Base-by-base conservation (phyloP, 805 yeast species). In the Isabelozyma rhagii region DNA sequence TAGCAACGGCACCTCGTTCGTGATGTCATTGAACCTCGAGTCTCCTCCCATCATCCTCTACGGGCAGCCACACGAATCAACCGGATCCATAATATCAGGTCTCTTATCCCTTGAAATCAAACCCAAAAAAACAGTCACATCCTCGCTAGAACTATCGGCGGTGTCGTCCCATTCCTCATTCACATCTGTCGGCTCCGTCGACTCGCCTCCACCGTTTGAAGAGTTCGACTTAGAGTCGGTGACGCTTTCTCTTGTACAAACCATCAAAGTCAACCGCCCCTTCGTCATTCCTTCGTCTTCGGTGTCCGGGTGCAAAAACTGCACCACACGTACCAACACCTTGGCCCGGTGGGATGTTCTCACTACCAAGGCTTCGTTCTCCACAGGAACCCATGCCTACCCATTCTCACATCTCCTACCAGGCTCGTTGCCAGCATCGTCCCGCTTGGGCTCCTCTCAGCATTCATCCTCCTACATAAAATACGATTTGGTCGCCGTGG, bases 361-460 rank as follows among this genome's bases (percentile, higher is more conserved):
- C 49, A 71, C 80, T 4, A 74, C 76, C 29, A 72, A 81, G 0
- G 75, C 82, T 1, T 73, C 78, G n/a, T 80, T 90, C 53, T 73
- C 84, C 7, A 67, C 72, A 5, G 94, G 93, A 1, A 73, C 78
- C 14, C 97, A 94, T 60, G 90, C 88, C 1, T 94, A 89, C 64
- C 99, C 99, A 1, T 93, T 94, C 63, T 86, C 96, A 17, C 91
- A 90, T 64, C 71, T 94, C 40, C 64, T 94, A 8, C 96, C 97
- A 0, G 99, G 99, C 0, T 75, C 87, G 21, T 66, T 91, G 29
- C 97, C 98, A 0, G 89, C 96, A 1, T 81, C 96, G 1, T 66
- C 84, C 34, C 73, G 83, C n/a, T 63, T 88, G 14, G 91, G 96
- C 4, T 65, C 72, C 6, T 61, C 80, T 0, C 36, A 31, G 36